Evolutionary conservation across 495 filamentous ascomycete genomes (phyloP).

Genomic region (Extremus antarcticus): DNA sequence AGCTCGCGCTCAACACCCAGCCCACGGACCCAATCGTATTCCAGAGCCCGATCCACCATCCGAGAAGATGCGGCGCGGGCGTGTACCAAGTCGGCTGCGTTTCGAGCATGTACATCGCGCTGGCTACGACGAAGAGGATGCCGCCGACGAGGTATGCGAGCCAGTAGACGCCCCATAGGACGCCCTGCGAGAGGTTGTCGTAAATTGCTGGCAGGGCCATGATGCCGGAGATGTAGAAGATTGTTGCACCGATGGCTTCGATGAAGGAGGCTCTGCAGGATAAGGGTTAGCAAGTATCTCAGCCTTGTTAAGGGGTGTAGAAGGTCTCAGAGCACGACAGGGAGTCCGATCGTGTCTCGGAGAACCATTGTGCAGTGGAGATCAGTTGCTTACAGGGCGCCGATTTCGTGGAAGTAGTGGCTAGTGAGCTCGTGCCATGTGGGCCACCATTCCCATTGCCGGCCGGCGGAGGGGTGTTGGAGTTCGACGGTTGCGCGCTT

Average conservation of each 20-base stretch:
- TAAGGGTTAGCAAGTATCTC: too few species aligned
- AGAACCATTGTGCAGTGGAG: too few species aligned
- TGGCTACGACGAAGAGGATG: conserved; percentile 3
- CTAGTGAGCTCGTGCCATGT: conserved; percentile 7
- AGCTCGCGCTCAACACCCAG: conserved; percentile 4
- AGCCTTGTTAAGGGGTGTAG: too few species aligned
- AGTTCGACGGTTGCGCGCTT: background rate
- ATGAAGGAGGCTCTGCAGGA: conserved; percentile 8
- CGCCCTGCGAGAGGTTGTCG: conserved; percentile 4
- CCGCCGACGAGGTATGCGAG: conserved; percentile 9
- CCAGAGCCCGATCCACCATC: conserved; percentile 10
- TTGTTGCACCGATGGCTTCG: conserved; percentile 1
- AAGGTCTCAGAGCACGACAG: too few species aligned
- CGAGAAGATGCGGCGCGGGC: conserved; percentile 4
- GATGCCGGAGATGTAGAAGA: conserved; percentile 9
- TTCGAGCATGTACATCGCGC: conserved; percentile 7
- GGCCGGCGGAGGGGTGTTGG: conserved; percentile 1
- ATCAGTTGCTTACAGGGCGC: too few species aligned
- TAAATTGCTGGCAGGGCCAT: conserved; percentile 12
- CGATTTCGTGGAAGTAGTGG: conserved; percentile 14
- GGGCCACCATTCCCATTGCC: conserved; percentile 13
- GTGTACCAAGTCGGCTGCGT: conserved; percentile 12
- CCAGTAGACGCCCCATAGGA: conserved; percentile 7
- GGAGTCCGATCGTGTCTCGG: too few species aligned
- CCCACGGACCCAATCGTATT: conserved; percentile 12